Base-by-base conservation (phyloP, 2,329 filamentous ascomycete genomes). In the Exophiala sideris region DNA sequence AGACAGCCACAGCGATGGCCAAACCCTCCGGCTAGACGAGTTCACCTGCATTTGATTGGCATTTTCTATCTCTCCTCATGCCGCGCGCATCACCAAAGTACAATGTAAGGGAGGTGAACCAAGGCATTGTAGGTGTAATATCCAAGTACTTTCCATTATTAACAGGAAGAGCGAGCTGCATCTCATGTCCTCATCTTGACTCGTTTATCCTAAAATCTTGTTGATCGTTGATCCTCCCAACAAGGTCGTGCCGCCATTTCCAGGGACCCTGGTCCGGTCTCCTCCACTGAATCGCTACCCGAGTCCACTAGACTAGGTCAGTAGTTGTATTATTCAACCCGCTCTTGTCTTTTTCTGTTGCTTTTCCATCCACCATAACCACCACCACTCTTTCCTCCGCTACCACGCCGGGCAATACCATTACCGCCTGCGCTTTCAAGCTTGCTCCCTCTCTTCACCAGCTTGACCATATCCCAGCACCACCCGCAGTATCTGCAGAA, bases 341-440 rank as follows among this genome's bases (percentile, higher is more conserved):
- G 20, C 24, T 35, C 42, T 40, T 52, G 44, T 47, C 40, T 48
- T 35, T 53, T 33, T 10, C 9, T 32, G 48, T 45, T 42, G 20
- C 53, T 45, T 53, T 38, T 39, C 46, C 36, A 36, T 47, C 36
- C 21, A 29, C 20, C 24, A 29, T 29, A 29, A 29, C 24, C 24
- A 29, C 44, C 34, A 41, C 47, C 32, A 34, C 45, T 48, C 44
- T 33, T 51, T 40, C 38, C 46, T 49, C 40, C 41, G 36, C 44
- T 33, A 33, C 33, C 12, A 29, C 38, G 20, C 24, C 35, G 16
- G 47, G 12, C 38, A 32, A 50, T 20, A 51, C 39, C 39, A 45
- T 48, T 47, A 41, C 41, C 39, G 41, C 29, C 45, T 35, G 20
- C 46, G 38, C 44, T 40, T 29, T 36, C 50, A 33, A 46, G 39